Conservation (phyloP, 208 protist genomes). For the Naegleria fowleri region DNA sequence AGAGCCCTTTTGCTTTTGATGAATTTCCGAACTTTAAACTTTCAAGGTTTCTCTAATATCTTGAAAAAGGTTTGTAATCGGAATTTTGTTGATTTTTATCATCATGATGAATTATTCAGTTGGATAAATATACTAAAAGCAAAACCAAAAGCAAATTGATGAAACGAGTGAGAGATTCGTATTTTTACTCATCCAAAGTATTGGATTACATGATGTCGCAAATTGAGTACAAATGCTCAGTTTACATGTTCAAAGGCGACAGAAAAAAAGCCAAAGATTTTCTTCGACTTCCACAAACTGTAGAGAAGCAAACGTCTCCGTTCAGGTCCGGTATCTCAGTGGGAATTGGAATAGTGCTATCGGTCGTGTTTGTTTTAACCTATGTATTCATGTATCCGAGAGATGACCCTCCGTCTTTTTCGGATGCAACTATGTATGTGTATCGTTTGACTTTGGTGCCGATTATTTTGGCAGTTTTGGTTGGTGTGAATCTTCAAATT, state of each 20-base stretch:
- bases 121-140: conserved; percentile 27
- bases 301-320: background rate
- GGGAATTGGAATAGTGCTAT: conserved; percentile 30
- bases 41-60: conserved; percentile 41
- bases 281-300: background rate
- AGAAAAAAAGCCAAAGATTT: conserved; percentile 14
- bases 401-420: conserved; percentile 16
- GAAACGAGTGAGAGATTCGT: background rate
- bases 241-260: conserved; percentile 26
- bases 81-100: background rate
- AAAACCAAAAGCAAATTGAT: background rate
- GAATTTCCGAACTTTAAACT: conserved; percentile 46
- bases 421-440: conserved; percentile 20
- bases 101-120: conserved; percentile 6
- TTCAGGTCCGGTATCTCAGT: conserved; percentile 37
- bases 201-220: conserved; percentile 30
- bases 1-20: conserved; percentile 18
- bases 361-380: conserved; percentile 37
- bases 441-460: conserved; percentile 38
- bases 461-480: conserved; percentile 33
- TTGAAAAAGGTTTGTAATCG: conserved; percentile 40
- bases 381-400: conserved; percentile 28
- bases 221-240: background rate
- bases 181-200: conserved; percentile 29
- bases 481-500: conserved; percentile 41